A percentile compares a stretch with the other conserved stretches of the same genome.
phyloP scores from a whole-genome alignment of 1,284 basidiomycete species.

The Papiliotrema nemorosa region DNA sequence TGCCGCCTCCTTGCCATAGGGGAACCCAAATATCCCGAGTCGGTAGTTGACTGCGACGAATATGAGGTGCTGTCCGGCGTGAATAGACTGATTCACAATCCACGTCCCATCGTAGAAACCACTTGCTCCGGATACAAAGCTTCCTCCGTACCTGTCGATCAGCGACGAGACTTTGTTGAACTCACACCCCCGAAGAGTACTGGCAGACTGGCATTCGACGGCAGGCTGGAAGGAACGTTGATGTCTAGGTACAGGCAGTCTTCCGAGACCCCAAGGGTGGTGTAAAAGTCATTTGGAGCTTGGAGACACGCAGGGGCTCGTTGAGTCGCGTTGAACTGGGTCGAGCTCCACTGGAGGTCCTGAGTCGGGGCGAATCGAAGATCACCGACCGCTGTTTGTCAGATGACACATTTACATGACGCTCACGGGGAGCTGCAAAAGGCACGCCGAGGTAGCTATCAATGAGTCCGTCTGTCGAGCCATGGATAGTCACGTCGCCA shows the following conservation, averaged over 20 bases:
- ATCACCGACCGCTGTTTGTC: not conserved
- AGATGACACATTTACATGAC: not conserved
- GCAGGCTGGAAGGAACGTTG: conserved; percentile 27
- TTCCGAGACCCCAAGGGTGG: conserved; percentile 25
- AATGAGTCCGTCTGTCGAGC: not conserved
- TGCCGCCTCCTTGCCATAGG: conserved; percentile 37
- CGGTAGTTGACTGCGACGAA: conserved; percentile 52
- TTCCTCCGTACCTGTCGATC: conserved; percentile 32
- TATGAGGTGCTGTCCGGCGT: conserved; percentile 38
- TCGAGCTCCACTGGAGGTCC: not conserved
- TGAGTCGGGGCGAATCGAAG: not conserved
- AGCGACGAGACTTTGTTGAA: not conserved
- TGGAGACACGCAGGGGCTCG: not conserved
- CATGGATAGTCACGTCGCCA: not conserved
- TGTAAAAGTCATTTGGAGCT: not conserved
- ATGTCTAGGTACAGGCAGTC: conserved; percentile 51
- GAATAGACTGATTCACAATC: conserved; percentile 4
- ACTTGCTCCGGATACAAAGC: conserved; percentile 23
- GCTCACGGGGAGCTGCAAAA: not conserved
- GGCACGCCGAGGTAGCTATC: not conserved
- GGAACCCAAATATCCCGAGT: conserved; percentile 52
- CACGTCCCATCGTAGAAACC: conserved; percentile 21
- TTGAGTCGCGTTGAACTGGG: not conserved
- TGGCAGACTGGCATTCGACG: not conserved
- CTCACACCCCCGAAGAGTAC: conserved; percentile 15